Base-by-base conservation (phyloP, 2,329 filamentous ascomycete species). In the Sclerotinia sclerotiorum region DNA sequence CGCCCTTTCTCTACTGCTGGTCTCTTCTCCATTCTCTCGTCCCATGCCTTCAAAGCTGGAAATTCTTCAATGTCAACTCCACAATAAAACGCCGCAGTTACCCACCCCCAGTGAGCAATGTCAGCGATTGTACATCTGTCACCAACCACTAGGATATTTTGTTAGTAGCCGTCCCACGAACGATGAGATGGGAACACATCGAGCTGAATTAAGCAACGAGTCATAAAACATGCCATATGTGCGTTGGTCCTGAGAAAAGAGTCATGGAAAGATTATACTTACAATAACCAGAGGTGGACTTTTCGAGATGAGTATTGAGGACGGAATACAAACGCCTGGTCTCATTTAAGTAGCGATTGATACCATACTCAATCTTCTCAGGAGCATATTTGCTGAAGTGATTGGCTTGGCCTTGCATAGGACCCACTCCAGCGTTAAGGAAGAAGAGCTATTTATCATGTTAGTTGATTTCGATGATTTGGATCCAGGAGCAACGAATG, bases 381-480 rank as follows among this genome's bases (percentile, higher is more conserved):
- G 92, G 91, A 0, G 93, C 92, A 76, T 97, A 96, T 68, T 91
- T 86, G 60, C 82, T 82, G 80, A 97, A 97, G 80, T 97, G 92
- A 79, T 95, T 93, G 65, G 92, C 85, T 79, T 96, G 92, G 56
- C 85, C 90, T 76, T 94, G 91, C 91, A 94, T 94, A 0, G 92
- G 92, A 0, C 91, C 91, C 1, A 94, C 82, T 2, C 92, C 92
- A 2, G 88, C 90, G 80, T 94, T 94, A 79, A 94, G 88, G 84
- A 88, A 92, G 79, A 87, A 88, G 69, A 87, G 80, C 75, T 77
- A 29, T 72, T 11, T 42, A 29, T 21, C 32, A 54, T 54, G 11
- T 73, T 49, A 69, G 39, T 52, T 54, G 24, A 5, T 13, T 51
- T 21, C 13, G n/a, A 46, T 58, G n/a, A 46, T 55, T 60, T 2